These are phyloP conservation scores for Xylogone sp. DNA, from an alignment of 2,329 filamentous ascomycete genomes.

Conservation along the genomic window DNA sequence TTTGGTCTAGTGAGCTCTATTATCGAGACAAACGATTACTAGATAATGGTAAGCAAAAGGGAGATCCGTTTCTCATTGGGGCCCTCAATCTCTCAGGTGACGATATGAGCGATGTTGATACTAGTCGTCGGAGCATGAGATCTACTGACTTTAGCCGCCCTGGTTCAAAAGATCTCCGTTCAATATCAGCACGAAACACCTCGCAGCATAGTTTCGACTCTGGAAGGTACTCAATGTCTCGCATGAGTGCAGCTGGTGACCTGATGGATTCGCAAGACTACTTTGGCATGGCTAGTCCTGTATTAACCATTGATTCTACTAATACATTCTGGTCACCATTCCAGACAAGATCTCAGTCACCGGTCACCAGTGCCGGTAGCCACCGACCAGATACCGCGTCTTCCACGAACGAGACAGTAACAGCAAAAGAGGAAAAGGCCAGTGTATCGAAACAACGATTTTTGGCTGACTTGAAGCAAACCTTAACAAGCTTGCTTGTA, in stretches of 20 bases:
- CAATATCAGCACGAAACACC: constrained; percentile 55
- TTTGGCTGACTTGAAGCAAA: constrained; percentile 71
- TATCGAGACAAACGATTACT: constrained; percentile 64
- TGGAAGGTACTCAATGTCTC: constrained; percentile 56
- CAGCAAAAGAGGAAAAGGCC: constrained; percentile 49
- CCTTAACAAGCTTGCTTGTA: constrained; percentile 76
- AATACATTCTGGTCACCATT: constrained; percentile 90
- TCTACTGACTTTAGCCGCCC: constrained; percentile 42
- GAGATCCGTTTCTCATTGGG: constrained; percentile 42
- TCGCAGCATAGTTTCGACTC: constrained; percentile 71
- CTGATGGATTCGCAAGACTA: constrained; percentile 68
- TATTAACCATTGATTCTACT: constrained; percentile 68
- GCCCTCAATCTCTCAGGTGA: constrained; percentile 44
- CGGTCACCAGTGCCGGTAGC: constrained; percentile 58
- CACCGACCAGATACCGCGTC: constrained; percentile 62
- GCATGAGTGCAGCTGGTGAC: constrained; percentile 57
- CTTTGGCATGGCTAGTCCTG: constrained; percentile 64
- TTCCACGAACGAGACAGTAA: constrained; percentile 65
- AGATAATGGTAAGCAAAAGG: constrained; percentile 44
- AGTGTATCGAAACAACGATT: constrained; percentile 74
- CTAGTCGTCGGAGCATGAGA: constrained; percentile 27
- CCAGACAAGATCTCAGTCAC: constrained; percentile 60
- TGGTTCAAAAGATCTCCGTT: constrained; percentile 53
- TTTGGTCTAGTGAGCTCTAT: constrained; percentile 91
- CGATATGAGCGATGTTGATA: constrained; percentile 27